Conservation (phyloP, 768 basidiomycete species). For the Fomitopsis serialis region DNA sequence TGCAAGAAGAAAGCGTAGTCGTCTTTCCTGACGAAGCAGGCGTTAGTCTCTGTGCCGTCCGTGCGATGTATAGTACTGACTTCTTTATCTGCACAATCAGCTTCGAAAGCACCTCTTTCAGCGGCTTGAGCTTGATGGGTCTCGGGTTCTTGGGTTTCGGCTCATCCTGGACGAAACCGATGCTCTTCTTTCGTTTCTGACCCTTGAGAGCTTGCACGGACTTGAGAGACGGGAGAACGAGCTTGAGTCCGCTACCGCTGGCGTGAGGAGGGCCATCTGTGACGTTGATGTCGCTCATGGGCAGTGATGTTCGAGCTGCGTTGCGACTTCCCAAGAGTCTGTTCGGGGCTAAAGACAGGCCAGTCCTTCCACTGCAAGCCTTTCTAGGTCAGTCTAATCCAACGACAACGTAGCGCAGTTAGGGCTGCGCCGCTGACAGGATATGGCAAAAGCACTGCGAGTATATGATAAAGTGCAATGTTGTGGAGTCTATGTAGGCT, state of each 20-base stretch:
- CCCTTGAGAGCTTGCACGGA: conserved; percentile 52
- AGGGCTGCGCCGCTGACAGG: too few relatives aligned
- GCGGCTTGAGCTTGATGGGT: conserved; percentile 70
- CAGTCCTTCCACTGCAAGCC: too few relatives aligned
- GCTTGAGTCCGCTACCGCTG: conserved; percentile 34
- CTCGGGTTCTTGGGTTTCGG: conserved; percentile 37
- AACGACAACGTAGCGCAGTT: too few relatives aligned
- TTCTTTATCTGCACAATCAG: conserved; percentile 73
- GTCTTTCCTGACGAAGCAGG: conserved; percentile 52
- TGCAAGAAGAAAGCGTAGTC: conserved; percentile 79
- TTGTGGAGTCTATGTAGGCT: too few relatives aligned
- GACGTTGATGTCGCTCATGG: conserved; percentile 6
- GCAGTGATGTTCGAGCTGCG: background rate
- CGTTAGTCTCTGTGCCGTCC: conserved; percentile 1
- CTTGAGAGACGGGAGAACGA: conserved; percentile 65
- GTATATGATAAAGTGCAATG: too few relatives aligned
- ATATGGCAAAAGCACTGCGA: too few relatives aligned
- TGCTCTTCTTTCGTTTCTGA: conserved; percentile 38
- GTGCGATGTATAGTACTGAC: conserved; percentile 30
- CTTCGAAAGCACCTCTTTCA: conserved; percentile 68
- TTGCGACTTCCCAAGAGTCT: too few relatives aligned
- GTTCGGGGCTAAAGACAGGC: too few relatives aligned
- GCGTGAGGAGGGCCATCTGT: too few relatives aligned
- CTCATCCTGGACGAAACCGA: conserved; percentile 17
- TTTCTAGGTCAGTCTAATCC: too few relatives aligned